phyloP scores from a whole-genome alignment of 352 stramenopile species.

The Phytophthora kernoviae region DNA sequence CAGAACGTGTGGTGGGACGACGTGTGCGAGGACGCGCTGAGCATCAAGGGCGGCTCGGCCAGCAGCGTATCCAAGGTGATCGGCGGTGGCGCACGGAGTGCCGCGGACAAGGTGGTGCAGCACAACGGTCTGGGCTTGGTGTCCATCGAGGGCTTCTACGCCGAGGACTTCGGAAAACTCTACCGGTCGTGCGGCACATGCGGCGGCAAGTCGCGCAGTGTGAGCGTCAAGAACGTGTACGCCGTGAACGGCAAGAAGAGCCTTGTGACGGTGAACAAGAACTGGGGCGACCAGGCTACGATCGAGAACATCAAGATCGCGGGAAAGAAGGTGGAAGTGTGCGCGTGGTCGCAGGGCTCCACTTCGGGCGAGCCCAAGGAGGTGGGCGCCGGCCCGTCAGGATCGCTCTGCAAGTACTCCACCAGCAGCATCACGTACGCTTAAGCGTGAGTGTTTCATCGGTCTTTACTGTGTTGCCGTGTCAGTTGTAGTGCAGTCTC shows the following conservation, averaged over 20 bases:
- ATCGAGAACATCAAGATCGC: slow-evolving; percentile 2
- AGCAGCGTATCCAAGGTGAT: not conserved
- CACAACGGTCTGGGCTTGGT: slow-evolving; percentile 1
- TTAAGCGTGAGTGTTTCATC: not conserved
- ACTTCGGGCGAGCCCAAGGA: not conserved
- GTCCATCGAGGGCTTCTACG: slow-evolving; percentile 1
- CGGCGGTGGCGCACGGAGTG: not conserved
- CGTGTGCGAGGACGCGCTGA: slow-evolving; percentile 3
- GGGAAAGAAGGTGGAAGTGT: slow-evolving; percentile 1
- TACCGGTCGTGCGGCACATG: slow-evolving; percentile 1
- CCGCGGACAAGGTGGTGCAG: not conserved
- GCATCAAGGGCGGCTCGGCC: slow-evolving; percentile 1
- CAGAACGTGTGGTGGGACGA: slow-evolving; percentile 4
- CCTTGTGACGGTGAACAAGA: slow-evolving; percentile 2
- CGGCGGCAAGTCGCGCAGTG: not conserved
- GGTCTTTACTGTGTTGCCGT: not conserved
- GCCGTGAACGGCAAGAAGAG: slow-evolving; percentile 1
- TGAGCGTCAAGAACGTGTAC: slow-evolving; percentile 4
- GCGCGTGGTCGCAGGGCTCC: not conserved
- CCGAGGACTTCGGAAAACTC: slow-evolving; percentile 1
- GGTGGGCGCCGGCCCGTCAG: not conserved
- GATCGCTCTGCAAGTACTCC: slow-evolving; percentile 1
- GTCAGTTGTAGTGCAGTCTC: not conserved
- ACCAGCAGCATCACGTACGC: not conserved
- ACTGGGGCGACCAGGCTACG: slow-evolving; percentile 3